Base-by-base conservation (phyloP, 2,329 filamentous ascomycete species). In the Aureobasidium sp. region DNA sequence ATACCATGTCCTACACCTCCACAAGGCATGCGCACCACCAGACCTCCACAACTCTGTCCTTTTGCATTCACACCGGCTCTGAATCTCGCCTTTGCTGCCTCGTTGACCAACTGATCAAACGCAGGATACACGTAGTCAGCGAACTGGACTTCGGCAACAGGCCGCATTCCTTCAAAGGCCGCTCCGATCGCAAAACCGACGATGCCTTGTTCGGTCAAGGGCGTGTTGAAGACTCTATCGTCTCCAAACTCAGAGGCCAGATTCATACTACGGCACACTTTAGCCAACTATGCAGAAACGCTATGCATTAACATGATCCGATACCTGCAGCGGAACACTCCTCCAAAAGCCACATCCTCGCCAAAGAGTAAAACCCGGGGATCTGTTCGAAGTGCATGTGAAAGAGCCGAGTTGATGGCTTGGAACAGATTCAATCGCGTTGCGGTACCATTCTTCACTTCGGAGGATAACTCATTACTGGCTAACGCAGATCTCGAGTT, bases 291-390 rank as follows among this genome's bases (percentile, higher is more conserved):
- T 8, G 14, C 53, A 37, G 11, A 13, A 57, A 34, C 16, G 5
- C 27, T 14, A 49, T 39, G 55, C 37, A 49, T 30, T 11, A 16
- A 30, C 2, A 27, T 25, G n/a, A 30, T 32, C 14, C 2, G 27
- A 5, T 50, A 59, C 57, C 57, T 59, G 76, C 91, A 97, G 61
- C 94, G 84, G 71, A 99, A 99, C 16, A 99, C 94, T 59, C 94
- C 94, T 45, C 94, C 94, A 68, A 99, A 99, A 14, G 94, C 90
- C 8, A 99, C 91, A 72, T 99, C 94, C 75, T 99, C 94, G 45
- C 94, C 94, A 69, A 99, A 99, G 10, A 99, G 82, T 61, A 97
- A 78, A 27, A 96, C 91, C 21, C 87, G 86, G 66, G 96, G 90
- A 68, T 97, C 92, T 39, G 87, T 84, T 16, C 88, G 84, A 32